A percentile compares a stretch with the other conserved stretches of the same genome.
These are phyloP conservation scores for Leavenworthia alabamica DNA, from an alignment of 345 rosid species.

Conservation along the genomic window DNA sequence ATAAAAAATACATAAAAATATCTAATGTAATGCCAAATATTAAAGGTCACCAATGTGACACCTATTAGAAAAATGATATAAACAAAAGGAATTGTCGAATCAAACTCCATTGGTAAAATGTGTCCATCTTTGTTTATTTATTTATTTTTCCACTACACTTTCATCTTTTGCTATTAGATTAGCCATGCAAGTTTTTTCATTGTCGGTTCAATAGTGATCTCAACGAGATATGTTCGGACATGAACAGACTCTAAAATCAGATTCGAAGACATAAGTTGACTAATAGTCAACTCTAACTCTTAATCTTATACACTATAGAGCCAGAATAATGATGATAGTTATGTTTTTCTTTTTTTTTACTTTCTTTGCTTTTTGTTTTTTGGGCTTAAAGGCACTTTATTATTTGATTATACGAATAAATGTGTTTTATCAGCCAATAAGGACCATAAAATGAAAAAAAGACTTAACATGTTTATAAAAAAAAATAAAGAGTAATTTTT, in stretches of 20 bases:
- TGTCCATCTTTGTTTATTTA: constrained; percentile 1
- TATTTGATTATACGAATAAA: background rate
- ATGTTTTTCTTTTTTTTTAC: too few species aligned
- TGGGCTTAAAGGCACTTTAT: too few species aligned
- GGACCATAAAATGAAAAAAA: background rate
- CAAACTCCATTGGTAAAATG: background rate
- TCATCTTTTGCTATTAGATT: background rate
- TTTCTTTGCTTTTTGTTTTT: too few species aligned
- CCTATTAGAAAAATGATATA: background rate
- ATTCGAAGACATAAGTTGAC: constrained; percentile 3
- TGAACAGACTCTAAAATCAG: constrained; percentile 2
- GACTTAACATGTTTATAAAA: too few species aligned
- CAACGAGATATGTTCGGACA: background rate
- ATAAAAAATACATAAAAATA: background rate
- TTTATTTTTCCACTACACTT: background rate
- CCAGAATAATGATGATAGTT: too few species aligned
- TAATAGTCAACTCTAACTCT: constrained; percentile 10
- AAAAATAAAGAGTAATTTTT: too few species aligned
- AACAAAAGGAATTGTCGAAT: background rate
- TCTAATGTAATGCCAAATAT: constrained; percentile 13
- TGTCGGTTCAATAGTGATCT: background rate
- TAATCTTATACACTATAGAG: background rate
- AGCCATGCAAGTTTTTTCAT: background rate
- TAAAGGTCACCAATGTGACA: constrained; percentile 9
- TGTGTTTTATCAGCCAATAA: background rate